Percentiles rank a stretch among this genome's conserved stretches.
Conservation (phyloP, 805 yeast species). For the Ogataea dorogensis region DNA sequence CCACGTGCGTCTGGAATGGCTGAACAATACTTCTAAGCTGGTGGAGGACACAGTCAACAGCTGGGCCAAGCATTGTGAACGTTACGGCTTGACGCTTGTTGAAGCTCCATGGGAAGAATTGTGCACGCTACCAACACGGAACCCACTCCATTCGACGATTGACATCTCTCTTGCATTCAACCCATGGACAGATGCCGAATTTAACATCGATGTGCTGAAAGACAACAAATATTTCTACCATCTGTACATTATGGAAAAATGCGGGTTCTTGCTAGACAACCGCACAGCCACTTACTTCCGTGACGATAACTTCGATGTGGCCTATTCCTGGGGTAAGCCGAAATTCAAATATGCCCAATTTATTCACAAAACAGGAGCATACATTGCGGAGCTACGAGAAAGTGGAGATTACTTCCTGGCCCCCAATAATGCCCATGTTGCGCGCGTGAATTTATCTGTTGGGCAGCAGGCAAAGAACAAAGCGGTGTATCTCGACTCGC, state of each 20-base stretch:
- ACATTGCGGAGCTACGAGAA: constrained; percentile 81
- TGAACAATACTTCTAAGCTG: constrained; percentile 80
- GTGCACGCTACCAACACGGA: constrained; percentile 67
- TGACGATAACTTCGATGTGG: constrained; percentile 54
- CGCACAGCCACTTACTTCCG: constrained; percentile 65
- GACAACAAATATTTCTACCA: constrained; percentile 74
- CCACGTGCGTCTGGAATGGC: constrained; percentile 90
- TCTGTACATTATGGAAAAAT: constrained; percentile 60
- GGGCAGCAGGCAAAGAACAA: constrained; percentile 27
- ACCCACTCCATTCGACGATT: constrained; percentile 87
- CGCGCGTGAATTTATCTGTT: constrained; percentile 58
- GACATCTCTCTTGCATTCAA: constrained; percentile 62
- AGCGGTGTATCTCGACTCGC: constrained; percentile 56
- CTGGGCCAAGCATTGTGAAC: constrained; percentile 81
- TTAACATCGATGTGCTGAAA: constrained; percentile 41
- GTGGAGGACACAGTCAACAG: constrained; percentile 74
- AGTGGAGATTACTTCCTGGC: constrained; percentile 79
- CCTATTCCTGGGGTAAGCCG: constrained; percentile 91
- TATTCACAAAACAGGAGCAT: constrained; percentile 85
- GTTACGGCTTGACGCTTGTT: constrained; percentile 77
- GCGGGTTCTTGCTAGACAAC: constrained; percentile 81
- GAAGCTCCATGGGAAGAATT: constrained; percentile 92
- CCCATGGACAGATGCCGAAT: constrained; percentile 68
- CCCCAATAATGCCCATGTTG: constrained; percentile 81
- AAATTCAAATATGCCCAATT: constrained; percentile 81